A percentile compares a stretch with the other conserved stretches of the same genome.
Conservation (phyloP, 805 yeast species). For the Scheffersomyces coipomensis region DNA sequence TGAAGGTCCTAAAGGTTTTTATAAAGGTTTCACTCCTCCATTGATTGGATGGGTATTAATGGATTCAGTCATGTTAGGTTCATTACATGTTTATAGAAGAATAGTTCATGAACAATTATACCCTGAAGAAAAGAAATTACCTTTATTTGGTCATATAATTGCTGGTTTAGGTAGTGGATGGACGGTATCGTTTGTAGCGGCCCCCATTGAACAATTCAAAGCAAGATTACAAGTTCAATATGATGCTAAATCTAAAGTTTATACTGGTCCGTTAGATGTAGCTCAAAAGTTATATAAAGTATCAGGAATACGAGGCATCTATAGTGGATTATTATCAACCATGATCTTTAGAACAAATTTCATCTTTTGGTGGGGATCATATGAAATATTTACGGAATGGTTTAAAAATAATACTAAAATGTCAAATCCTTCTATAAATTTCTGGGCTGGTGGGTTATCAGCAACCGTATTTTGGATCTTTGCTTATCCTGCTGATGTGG, state of each 20-base stretch:
- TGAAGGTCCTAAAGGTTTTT: slow-evolving; percentile 79
- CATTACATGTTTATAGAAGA: slow-evolving; percentile 73
- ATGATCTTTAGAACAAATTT: slow-evolving; percentile 86
- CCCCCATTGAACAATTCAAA: slow-evolving; percentile 87
- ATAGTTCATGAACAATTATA: slow-evolving; percentile 64
- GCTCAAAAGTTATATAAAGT: slow-evolving; percentile 53
- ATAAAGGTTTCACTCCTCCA: slow-evolving; percentile 92
- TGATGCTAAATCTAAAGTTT: slow-evolving; percentile 65
- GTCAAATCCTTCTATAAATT: slow-evolving; percentile 71
- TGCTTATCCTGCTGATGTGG: slow-evolving; percentile 87
- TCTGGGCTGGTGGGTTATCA: slow-evolving; percentile 89
- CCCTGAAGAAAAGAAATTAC: slow-evolving; percentile 59
- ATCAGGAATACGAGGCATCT: slow-evolving; percentile 70
- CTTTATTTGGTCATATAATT: slow-evolving; percentile 68
- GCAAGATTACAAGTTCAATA: slow-evolving; percentile 89
- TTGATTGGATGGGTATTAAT: slow-evolving; percentile 89
- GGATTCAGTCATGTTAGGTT: slow-evolving; percentile 91
- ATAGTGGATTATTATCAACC: slow-evolving; percentile 81
- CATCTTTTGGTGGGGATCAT: slow-evolving; percentile 92
- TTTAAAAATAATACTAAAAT: slow-evolving; percentile 63
- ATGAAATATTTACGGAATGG: slow-evolving; percentile 72
- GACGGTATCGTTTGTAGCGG: slow-evolving; percentile 94
- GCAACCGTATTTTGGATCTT: slow-evolving; percentile 87
- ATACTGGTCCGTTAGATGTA: slow-evolving; percentile 81
- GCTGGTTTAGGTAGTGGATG: slow-evolving; percentile 85